Evolutionary conservation across 1,284 basidiomycete species (phyloP).

Genomic region (Exobasidium rhododendri): DNA sequence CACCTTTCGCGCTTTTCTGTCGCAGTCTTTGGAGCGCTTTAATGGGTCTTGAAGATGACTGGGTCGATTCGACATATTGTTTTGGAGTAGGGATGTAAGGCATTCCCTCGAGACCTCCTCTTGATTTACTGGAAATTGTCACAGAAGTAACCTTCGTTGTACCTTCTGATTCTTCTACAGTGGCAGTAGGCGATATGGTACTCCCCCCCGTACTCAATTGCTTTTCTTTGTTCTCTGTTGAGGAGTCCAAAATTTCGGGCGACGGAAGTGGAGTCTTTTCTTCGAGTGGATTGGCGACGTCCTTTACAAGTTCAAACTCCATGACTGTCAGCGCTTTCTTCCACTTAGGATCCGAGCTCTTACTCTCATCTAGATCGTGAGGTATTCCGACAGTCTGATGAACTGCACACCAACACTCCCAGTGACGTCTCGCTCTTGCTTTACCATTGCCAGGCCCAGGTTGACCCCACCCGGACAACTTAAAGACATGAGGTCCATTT

Average conservation of each 20-base stretch:
- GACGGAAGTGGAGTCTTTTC: slow-evolving; percentile 29
- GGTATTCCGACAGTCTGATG: slow-evolving; percentile 59
- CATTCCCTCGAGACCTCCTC: slow-evolving; percentile 35
- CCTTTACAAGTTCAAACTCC: slow-evolving; percentile 78
- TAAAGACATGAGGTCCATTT: slow-evolving; percentile 61
- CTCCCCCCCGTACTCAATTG: slow-evolving; percentile 20
- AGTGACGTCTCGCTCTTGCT: slow-evolving; percentile 61
- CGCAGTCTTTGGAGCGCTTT: slow-evolving; percentile 67
- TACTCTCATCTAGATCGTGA: slow-evolving; percentile 13
- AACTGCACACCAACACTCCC: slow-evolving; percentile 81
- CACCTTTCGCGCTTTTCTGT: slow-evolving; percentile 21
- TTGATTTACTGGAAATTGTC: not conserved
- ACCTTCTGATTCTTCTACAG: slow-evolving; percentile 28
- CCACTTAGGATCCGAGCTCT: slow-evolving; percentile 21
- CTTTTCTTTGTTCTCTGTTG: not conserved
- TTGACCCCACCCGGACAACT: slow-evolving; percentile 69
- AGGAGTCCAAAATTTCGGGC: slow-evolving; percentile 4
- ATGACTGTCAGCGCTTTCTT: slow-evolving; percentile 56
- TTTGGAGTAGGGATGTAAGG: slow-evolving; percentile 35
- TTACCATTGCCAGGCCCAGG: not conserved
- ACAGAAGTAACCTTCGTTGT: slow-evolving; percentile 20
- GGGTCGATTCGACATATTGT: slow-evolving; percentile 72
- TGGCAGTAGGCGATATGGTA: slow-evolving; percentile 26
- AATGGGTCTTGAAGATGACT: slow-evolving; percentile 69
- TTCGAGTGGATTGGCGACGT: slow-evolving; percentile 68